These are phyloP conservation scores for Tolypocladium album DNA, from an alignment of 2,329 filamentous ascomycete genomes.

Conservation along the genomic window DNA sequence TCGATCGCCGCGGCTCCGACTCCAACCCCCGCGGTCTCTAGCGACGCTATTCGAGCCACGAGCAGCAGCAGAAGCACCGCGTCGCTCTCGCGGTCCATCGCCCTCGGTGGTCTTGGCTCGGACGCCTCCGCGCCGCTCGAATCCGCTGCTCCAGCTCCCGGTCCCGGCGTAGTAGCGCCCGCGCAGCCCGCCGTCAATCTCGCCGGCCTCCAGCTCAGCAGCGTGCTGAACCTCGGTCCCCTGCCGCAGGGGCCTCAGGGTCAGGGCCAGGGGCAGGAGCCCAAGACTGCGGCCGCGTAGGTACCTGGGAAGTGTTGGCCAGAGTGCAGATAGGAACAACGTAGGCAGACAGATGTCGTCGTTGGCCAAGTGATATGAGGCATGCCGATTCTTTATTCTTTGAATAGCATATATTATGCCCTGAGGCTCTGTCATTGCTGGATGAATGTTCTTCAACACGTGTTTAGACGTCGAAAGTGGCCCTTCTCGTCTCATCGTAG, in stretches of 20 bases:
- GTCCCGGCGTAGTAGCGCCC: conserved; percentile 8
- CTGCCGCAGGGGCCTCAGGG: not conserved
- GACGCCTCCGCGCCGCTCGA: not conserved
- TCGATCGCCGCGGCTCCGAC: not conserved
- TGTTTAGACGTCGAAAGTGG: not conserved
- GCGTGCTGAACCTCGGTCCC: conserved; percentile 31
- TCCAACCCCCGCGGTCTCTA: not conserved
- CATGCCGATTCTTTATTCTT: not conserved
- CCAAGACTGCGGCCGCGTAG: not conserved
- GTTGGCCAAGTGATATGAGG: not conserved
- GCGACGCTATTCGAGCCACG: not conserved
- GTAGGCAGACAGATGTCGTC: not conserved
- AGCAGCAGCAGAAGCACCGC: not conserved
- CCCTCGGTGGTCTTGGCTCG: not conserved
- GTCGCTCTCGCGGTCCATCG: not conserved
- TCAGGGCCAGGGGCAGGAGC: not conserved
- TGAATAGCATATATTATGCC: not conserved
- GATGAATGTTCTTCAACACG: not conserved
- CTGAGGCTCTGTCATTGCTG: not conserved
- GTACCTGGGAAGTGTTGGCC: no score
- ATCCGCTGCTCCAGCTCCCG: conserved; percentile 6
- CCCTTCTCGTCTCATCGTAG: not conserved
- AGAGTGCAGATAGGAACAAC: not conserved
- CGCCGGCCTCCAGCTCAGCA: conserved; percentile 29
- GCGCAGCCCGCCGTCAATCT: conserved; percentile 22